Percentiles rank a stretch among this genome's conserved stretches.
Evolutionary conservation across 2,329 filamentous ascomycete species (phyloP).

Genomic region (Arthrobotrys conoides): DNA sequence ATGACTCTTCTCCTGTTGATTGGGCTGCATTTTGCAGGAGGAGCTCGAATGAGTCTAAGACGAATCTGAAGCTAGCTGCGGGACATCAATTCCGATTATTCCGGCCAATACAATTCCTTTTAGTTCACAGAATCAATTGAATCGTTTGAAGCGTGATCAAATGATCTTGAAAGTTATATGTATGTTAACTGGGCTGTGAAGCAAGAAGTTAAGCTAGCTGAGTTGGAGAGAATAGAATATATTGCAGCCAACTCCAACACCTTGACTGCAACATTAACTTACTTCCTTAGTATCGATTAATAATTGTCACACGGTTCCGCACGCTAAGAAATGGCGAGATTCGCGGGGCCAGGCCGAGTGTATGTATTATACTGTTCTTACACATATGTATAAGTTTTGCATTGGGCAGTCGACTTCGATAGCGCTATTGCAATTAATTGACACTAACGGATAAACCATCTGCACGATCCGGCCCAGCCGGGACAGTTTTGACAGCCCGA

Average conservation of each 20-base stretch:
- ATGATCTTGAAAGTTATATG: not conserved
- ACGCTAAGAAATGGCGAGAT: slow-evolving; percentile 20
- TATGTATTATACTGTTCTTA: too few species aligned
- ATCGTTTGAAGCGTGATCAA: not conserved
- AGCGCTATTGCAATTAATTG: not conserved
- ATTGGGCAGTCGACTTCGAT: too few species aligned
- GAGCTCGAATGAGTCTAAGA: slow-evolving; percentile 25
- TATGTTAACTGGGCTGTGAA: too few species aligned
- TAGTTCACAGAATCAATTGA: not conserved
- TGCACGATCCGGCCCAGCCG: slow-evolving; percentile 10
- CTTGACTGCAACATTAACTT: not conserved
- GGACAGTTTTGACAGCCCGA: not conserved
- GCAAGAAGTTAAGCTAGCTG: not conserved
- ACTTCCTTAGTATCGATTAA: not conserved
- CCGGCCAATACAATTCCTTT: not conserved
- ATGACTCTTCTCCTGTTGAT: slow-evolving; percentile 16
- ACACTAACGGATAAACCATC: not conserved
- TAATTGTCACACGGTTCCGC: not conserved
- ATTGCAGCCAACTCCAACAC: not conserved
- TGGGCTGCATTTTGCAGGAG: slow-evolving; percentile 1
- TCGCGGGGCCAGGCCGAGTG: not conserved
- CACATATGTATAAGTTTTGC: too few species aligned
- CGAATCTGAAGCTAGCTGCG: slow-evolving; percentile 23
- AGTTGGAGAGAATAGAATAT: too few species aligned
- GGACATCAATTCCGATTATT: slow-evolving; percentile 9